phyloP scores from a whole-genome alignment of 2,329 filamentous ascomycete species.

The Xylaria sp. region DNA sequence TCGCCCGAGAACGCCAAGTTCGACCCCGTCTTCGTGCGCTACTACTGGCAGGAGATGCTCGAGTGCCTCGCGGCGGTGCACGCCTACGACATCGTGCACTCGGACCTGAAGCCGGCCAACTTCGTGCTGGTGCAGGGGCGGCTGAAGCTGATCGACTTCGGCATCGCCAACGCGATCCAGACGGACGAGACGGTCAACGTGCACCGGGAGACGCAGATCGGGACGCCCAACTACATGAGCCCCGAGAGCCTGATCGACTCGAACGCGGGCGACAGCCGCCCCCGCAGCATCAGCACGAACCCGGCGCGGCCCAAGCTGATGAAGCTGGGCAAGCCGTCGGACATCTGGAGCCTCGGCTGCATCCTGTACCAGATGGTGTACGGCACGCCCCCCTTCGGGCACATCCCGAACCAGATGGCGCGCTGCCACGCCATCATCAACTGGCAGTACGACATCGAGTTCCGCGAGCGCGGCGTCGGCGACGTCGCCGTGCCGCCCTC shows the following conservation, averaged over 20 bases:
- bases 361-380: slow-evolving; percentile 99
- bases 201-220: slow-evolving; percentile 91
- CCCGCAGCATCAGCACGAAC: slow-evolving; percentile 40
- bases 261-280: slow-evolving; percentile 55
- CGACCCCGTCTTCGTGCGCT: slow-evolving; percentile 90
- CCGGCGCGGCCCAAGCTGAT: slow-evolving; percentile 70
- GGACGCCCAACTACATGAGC: slow-evolving; percentile 98
- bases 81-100: slow-evolving; percentile 89
- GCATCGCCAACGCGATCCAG: slow-evolving; percentile 96
- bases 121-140: slow-evolving; percentile 90
- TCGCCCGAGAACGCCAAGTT: slow-evolving; percentile 75
- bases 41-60: slow-evolving; percentile 99
- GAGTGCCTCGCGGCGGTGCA: slow-evolving; percentile 92
- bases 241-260: slow-evolving; percentile 91
- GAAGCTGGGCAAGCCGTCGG: slow-evolving; percentile 93
- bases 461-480: slow-evolving; percentile 69
- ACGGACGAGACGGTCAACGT: slow-evolving; percentile 96
- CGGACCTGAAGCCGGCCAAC: slow-evolving; percentile 94
- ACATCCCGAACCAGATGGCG: slow-evolving; percentile 84
- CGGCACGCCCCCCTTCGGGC: slow-evolving; percentile 91
- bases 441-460: slow-evolving; percentile 73
- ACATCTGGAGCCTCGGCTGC: slow-evolving; percentile 95
- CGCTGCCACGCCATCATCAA: slow-evolving; percentile 87
- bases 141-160: slow-evolving; percentile 96
- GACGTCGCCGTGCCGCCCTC: slow-evolving; percentile 61